Evolutionary conservation across 768 basidiomycete genomes (phyloP), one percentile per base, ranked within the genome.

Genomic region (Mrakia frigida): DNA sequence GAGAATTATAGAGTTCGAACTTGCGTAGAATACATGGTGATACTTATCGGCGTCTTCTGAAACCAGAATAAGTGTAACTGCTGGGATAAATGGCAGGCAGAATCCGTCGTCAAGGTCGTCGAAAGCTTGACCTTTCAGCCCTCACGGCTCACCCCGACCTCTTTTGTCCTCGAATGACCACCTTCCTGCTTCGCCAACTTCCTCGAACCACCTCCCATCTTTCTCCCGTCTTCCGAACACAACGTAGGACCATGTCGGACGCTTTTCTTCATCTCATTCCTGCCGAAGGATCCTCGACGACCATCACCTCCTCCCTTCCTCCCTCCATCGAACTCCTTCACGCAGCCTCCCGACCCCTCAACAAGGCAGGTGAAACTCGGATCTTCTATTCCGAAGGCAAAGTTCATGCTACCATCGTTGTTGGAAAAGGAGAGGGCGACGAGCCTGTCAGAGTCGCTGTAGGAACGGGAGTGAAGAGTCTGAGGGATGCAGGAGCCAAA

Each of bases 401-500:
- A 56, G 73, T 73, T 10, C 35, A 67, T 35, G 70, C 75, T 6
- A 67, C 77, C 65, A 78, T 75, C 35, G 79, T 70, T 16, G 39
- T 72, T 53, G 46, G 50, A 9, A 50, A 77, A 21, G 77, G 80
- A 1, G 85, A 84, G 56, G 87, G 85, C 80, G 85, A 89, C n/a
- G 92, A 93, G 81, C 78, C 88, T 6, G 86, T 93, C 43, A 86
- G 92, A 80, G 89, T 88, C 80, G 87, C 91, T 14, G 87, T 93
- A 21, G 92, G 90, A 14, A 88, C 86, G 70, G 91, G 89, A 9
- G 88, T 93, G 60, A 91, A 91, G 83, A 87, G 88, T 63, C 83
- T 92, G 79, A 90, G 87, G 79, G 85, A 82, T 21, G 84, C 80
- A 23, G 88, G 88, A 68, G 83, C 91, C 74, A 88, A 87, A 35